phyloP scores from a whole-genome alignment of 2,329 filamentous ascomycete species.

The Botrytis fabae region DNA sequence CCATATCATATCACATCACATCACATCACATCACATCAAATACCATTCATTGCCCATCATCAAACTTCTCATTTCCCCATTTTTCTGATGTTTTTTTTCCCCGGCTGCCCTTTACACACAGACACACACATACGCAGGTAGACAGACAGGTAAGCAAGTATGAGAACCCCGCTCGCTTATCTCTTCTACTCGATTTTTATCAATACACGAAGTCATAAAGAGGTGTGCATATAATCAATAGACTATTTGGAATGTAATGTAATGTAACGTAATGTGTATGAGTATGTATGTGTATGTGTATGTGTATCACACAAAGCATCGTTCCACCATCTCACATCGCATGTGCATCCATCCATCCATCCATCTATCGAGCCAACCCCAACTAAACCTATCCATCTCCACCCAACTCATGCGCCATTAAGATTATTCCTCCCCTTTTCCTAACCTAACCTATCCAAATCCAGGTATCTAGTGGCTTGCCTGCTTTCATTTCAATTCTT shows the following conservation, averaged over 20 bases:
- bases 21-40: too few species aligned
- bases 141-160: not conserved
- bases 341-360: not conserved
- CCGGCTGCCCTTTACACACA: too few species aligned
- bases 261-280: not conserved
- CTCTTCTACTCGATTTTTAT: not conserved
- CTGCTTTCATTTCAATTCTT: conserved; percentile 2
- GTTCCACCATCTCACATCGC: not conserved
- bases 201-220: not conserved
- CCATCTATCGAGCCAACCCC: not conserved
- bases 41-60: too few species aligned
- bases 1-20: too few species aligned
- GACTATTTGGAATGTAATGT: not conserved
- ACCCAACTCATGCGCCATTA: conserved; percentile 7
- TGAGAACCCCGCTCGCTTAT: not conserved
- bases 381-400: not conserved
- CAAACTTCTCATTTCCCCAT: too few species aligned
- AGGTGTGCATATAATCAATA: not conserved
- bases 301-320: not conserved
- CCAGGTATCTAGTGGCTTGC: not conserved
- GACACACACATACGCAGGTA: not conserved
- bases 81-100: too few species aligned
- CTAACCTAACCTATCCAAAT: conserved; percentile 15
- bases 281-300: not conserved
- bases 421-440: conserved; percentile 6